Base-by-base conservation (phyloP, 805 yeast species). In the Starmerella scarabaei region DNA sequence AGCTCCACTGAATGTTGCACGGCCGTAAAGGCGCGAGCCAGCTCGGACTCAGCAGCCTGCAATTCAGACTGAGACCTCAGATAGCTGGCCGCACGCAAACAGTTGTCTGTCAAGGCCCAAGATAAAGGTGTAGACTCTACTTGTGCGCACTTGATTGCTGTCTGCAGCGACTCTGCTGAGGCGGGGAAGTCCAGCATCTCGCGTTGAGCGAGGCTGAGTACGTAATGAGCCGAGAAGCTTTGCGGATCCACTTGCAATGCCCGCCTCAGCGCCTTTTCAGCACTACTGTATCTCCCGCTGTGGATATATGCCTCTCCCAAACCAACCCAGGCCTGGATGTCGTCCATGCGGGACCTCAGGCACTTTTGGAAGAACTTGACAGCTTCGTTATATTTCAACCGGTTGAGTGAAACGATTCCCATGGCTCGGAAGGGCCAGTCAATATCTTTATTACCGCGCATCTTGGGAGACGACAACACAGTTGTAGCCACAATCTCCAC, bases 221-320 rank as follows among this genome's bases (percentile, higher is more conserved):
- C 67, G 53, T 79, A 83, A 30, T 62, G 60, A 0, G 81, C 77
- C 36, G 73, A 68, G 77, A 82, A 73, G 37, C 72, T 69, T 1
- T 61, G 59, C 0, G 72, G 67, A 24, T 72, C 70, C 5, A 79
- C 49, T 29, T 66, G 66, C 33, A 73, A 53, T 0, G 86, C 83
- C 42, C 75, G 75, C 23, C 64, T 66, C 51, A 85, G 80, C 1
- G 91, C 96, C 57, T 81, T 85, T 8, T 72, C 66, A 0, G 94
- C 83, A 2, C 97, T 93, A 41, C 82, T 86, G 33, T 78, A 64
- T 45, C 94, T 68, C 2, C 98, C 98, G 57, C 91, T 74, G 20
- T 75, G 72, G 40, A 71, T 65, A 57, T 91, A 91, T 0, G 95
- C 88, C 57, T 91, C 97, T n/a, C 98, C 98, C n/a, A 91, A 64